Evolutionary conservation across 768 basidiomycete genomes (phyloP).

Genomic region (Mycena rosella): DNA sequence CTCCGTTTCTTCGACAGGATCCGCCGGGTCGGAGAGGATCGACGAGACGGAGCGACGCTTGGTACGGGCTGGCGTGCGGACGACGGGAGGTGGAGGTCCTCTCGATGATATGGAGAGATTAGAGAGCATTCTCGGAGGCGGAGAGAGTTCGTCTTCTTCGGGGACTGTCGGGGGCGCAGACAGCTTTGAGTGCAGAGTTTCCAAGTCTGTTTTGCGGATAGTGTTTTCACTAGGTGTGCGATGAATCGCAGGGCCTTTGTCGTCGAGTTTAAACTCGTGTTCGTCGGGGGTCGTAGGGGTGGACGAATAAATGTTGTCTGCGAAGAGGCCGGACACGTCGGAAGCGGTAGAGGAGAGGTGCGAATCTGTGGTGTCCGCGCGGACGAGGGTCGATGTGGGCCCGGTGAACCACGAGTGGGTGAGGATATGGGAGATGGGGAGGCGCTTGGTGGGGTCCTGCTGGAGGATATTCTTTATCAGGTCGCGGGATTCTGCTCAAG

Average conservation of each 20-base stretch:
- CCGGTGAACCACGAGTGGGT: slow-evolving; percentile 87
- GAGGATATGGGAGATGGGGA: slow-evolving; percentile 87
- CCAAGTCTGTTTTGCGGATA: slow-evolving; percentile 62
- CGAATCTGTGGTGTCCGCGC: slow-evolving; percentile 44
- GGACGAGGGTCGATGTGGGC: slow-evolving; percentile 25
- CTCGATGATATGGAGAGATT: slow-evolving; percentile 45
- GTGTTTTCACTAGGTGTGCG: slow-evolving; percentile 71
- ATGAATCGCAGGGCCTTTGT: slow-evolving; percentile 57
- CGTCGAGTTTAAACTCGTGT: slow-evolving; percentile 42
- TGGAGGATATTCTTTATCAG: slow-evolving; percentile 83
- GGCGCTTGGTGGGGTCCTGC: slow-evolving; percentile 80
- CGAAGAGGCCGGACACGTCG: slow-evolving; percentile 62
- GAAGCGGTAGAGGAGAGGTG: slow-evolving; percentile 67
- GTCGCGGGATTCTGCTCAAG: slow-evolving; percentile 80
- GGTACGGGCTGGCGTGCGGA: slow-evolving; percentile 93
- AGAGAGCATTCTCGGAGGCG: slow-evolving; percentile 43
- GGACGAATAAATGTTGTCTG: slow-evolving; percentile 56
- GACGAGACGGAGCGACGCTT: slow-evolving; percentile 97
- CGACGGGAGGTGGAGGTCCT: slow-evolving; percentile 71
- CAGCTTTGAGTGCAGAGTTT: slow-evolving; percentile 52
- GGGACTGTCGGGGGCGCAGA: slow-evolving; percentile 60
- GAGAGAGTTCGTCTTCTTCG: slow-evolving; percentile 62
- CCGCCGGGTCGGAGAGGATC: slow-evolving; percentile 74
- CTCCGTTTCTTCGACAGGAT: slow-evolving; percentile 62
- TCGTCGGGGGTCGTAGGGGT: slow-evolving; percentile 72